phyloP scores from a whole-genome alignment of 2,329 filamentous ascomycete genomes.

The Cadophora gregata region DNA sequence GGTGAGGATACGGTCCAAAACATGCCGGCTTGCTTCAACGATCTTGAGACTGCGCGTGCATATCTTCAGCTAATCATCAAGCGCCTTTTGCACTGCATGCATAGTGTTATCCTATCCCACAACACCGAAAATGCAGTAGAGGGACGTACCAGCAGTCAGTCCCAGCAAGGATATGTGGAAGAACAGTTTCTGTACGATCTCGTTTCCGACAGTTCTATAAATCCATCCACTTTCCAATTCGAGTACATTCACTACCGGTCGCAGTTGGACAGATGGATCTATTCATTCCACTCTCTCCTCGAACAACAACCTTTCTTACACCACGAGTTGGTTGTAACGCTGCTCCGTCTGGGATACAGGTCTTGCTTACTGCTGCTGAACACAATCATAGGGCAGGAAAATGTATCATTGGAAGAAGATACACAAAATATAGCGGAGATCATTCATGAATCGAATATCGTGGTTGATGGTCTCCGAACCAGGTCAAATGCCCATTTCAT shows the following conservation, averaged over 20 bases:
- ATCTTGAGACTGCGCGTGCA: slow-evolving; percentile 18
- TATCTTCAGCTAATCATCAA: slow-evolving; percentile 28
- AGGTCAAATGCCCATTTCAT: background rate
- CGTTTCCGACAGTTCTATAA: too few species aligned
- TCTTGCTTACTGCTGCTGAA: slow-evolving; percentile 4
- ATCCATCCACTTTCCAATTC: background rate
- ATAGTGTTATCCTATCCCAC: background rate
- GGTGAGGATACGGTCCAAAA: slow-evolving; percentile 15
- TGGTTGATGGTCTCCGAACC: background rate
- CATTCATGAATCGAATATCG: background rate
- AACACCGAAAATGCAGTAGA: background rate
- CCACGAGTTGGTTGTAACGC: background rate
- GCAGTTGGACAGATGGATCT: slow-evolving; percentile 1
- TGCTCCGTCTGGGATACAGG: background rate
- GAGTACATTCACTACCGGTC: background rate
- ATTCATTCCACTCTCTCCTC: background rate
- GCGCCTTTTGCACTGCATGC: slow-evolving; percentile 22
- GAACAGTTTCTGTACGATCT: background rate
- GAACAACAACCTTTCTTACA: background rate
- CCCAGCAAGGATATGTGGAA: background rate
- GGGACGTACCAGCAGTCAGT: background rate
- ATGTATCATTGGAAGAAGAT: background rate
- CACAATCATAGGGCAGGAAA: background rate
- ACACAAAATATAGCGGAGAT: background rate
- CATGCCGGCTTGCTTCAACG: slow-evolving; percentile 27